These are phyloP conservation scores for Alternaria atra DNA, from an alignment of 2,329 filamentous ascomycete species.

Conservation along the genomic window DNA sequence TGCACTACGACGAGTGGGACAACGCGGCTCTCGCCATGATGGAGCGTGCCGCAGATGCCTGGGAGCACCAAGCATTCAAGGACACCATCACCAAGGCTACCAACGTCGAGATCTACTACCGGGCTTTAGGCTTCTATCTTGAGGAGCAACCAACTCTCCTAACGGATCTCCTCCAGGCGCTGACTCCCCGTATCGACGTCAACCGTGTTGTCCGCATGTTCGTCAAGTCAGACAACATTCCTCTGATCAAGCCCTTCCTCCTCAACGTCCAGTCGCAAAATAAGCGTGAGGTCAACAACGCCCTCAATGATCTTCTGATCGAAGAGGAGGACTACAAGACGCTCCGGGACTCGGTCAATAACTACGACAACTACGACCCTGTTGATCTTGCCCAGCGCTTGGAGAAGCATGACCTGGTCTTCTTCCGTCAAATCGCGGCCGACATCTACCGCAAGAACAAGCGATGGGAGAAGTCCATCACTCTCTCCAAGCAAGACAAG, in stretches of 20 bases:
- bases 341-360: constrained; percentile 94
- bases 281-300: constrained; percentile 97
- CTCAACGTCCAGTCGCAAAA: constrained; percentile 96
- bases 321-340: constrained; percentile 99
- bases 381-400: constrained; percentile 90
- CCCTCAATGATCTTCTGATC: constrained; percentile 96
- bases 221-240: constrained; percentile 96
- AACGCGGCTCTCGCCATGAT: constrained; percentile 97
- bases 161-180: constrained; percentile 90
- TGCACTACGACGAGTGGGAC: constrained; percentile 98
- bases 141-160: constrained; percentile 95
- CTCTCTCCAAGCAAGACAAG: constrained; percentile 98
- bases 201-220: constrained; percentile 99
- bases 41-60: constrained; percentile 95
- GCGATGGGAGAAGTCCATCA: constrained; percentile 99
- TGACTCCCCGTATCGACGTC: constrained; percentile 95
- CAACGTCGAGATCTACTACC: constrained; percentile 99
- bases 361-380: constrained; percentile 98
- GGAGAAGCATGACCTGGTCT: constrained; percentile 97
- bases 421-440: constrained; percentile 98
- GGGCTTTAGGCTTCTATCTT: constrained; percentile 94
- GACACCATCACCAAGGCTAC: constrained; percentile 97
- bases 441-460: constrained; percentile 99
- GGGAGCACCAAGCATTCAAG: constrained; percentile 99
- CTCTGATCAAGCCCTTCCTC: constrained; percentile 98